These are phyloP conservation scores for Pelagomonas calceolata DNA, from an alignment of 108 stramenopile species.

Conservation along the genomic window DNA sequence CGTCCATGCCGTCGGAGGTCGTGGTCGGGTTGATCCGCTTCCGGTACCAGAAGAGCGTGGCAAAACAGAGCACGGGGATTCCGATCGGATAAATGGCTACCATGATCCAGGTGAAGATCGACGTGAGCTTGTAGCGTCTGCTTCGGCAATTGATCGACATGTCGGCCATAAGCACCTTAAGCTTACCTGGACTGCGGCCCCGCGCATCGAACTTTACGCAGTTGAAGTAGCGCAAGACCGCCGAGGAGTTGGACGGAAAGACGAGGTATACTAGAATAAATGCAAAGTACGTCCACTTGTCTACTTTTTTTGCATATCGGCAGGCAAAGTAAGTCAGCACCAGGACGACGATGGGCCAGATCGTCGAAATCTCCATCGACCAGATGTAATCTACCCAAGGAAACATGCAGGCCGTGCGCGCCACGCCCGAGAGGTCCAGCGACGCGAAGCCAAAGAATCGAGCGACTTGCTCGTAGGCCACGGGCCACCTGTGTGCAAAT, in stretches of 20 bases:
- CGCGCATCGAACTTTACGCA: neutral
- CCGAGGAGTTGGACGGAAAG: neutral
- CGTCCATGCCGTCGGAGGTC: too few species aligned
- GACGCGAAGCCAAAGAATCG: too few species aligned
- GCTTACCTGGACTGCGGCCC: neutral
- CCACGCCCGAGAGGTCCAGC: too few species aligned
- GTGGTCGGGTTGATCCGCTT: slow-evolving; percentile 1
- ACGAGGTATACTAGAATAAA: neutral
- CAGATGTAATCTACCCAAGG: too few species aligned
- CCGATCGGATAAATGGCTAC: slow-evolving; percentile 8
- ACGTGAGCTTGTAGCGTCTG: neutral
- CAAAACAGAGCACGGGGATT: slow-evolving; percentile 4
- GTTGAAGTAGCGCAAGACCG: neutral
- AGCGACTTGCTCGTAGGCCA: too few species aligned
- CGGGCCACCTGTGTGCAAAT: too few species aligned
- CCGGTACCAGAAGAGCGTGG: neutral
- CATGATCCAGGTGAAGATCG: neutral
- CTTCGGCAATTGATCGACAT: neutral
- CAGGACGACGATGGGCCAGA: too few species aligned
- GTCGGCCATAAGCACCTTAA: neutral
- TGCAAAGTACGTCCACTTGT: neutral
- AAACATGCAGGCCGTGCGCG: too few species aligned
- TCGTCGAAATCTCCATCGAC: too few species aligned
- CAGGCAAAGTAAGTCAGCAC: neutral
- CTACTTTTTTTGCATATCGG: neutral